Evolutionary conservation across 2,329 filamentous ascomycete species (phyloP), one percentile per base, ranked within the genome.

Genomic region (Fusarium anguioides): DNA sequence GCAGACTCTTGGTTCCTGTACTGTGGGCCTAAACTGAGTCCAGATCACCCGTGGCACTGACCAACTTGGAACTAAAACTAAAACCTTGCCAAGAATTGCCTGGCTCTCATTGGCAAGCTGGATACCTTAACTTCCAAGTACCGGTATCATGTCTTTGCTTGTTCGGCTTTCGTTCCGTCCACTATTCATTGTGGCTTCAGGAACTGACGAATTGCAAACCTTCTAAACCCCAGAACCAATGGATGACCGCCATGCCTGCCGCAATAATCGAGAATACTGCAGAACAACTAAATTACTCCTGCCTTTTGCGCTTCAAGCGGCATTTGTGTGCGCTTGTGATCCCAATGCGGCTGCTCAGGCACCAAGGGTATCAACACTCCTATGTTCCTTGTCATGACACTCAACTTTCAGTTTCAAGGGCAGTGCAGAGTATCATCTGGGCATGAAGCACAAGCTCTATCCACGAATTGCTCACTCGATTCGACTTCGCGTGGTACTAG

Each of bases 21-120:
- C 36, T 42, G 40, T 29, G 23, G 51, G 50, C 39, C 67, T 62
- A 68, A 39, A 36, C 66, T 47, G 21, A 52, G 67, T 55, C 31
- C 18, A 68, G 64, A 58, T 49, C 40, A 31, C 42, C 66, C 67
- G 67, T 64, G 67, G 67, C 60, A 68, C 46, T 23, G 29, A 55
- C 66, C 55, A 64, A 51, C 44, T 49, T 51, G 61, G 60, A 23
- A 58, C 54, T 51, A 56, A 64, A 23, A 58, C 54, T 51, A 56
- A 64, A 58, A 47, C 44, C 39, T 42, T 57, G 54, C 48, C 42
- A n/a, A n/a, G n/a, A n/a, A n/a, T n/a, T 31, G 29, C 29, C 26
- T 44, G 24, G 23, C 46, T 46, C 20, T 20, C 18, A 15, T n/a
- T 44, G 39, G 29, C 58, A 48, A 27, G 15, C 24, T 40, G 23